Conservation (phyloP, 2,329 filamentous ascomycete species). For the Pestalotiopsis sp. region DNA sequence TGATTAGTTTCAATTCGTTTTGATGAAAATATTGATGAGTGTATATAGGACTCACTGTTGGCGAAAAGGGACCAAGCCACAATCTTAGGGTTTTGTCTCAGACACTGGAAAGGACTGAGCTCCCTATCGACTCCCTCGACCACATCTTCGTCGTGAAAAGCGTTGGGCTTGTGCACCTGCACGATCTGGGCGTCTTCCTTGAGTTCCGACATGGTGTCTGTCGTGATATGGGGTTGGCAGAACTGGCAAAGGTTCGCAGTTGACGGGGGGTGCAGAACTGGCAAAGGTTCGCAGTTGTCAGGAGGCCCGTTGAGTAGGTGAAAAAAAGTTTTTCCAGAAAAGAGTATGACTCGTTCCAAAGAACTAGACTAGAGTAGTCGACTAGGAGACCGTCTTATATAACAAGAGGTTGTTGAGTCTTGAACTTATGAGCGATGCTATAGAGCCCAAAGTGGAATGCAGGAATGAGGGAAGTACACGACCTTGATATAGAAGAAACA, state of each 20-base stretch:
- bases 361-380: neutral
- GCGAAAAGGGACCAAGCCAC: slow-evolving; percentile 9
- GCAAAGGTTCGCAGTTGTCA: neutral
- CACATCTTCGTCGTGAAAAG: slow-evolving; percentile 5
- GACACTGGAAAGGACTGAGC: slow-evolving; percentile 9
- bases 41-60: slow-evolving; percentile 4
- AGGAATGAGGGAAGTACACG: neutral
- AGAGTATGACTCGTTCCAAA: neutral
- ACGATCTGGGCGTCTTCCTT: neutral
- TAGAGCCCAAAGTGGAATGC: neutral
- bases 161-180: slow-evolving; percentile 5
- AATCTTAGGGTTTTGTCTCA: slow-evolving; percentile 11
- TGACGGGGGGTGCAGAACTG: neutral
- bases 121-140: slow-evolving; percentile 11
- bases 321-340: neutral
- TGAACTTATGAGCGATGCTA: neutral
- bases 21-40: neutral
- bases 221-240: neutral
- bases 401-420: neutral
- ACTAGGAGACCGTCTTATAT: too few relatives aligned
- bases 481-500: slow-evolving; percentile 6
- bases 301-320: too few relatives aligned
- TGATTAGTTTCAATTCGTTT: neutral
- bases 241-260: slow-evolving; percentile 1
- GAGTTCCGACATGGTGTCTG: neutral